Evolutionary conservation across 208 protist species (phyloP), one percentile per base, ranked within the genome.

Genomic region (Blastocrithidia nonstop): DNA sequence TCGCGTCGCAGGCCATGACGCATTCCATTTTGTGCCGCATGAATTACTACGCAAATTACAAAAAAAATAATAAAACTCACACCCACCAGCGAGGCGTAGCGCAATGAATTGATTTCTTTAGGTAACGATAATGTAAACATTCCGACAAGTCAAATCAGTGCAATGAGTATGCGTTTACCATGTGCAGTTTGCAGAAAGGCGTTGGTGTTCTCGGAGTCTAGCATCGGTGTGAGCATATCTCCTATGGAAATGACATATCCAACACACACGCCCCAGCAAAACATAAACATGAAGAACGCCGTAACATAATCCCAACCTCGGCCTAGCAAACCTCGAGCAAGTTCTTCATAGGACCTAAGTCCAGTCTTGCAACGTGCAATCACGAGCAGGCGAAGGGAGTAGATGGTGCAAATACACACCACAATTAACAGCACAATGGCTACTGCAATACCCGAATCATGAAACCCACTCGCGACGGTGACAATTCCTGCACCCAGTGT

Each of bases 81-180:
- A n/a, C 72, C 82, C 7, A 87, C 13, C 21, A 78, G 39, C n/a
- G 74, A 86, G 24, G 62, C 61, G 50, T 83, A 88, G 13, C 82
- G 77, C 13, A 92, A 66, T 16, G 82, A 81, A 62, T 88, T 92
- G 56, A 92, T 86, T 47, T 80, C 45, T 73, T 87, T 86, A 24
- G 77, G 77, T 29, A 88, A 61, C 17, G 73, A 86, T 46, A 87
- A 47, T 16, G 82, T 60, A 21, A 83, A 52, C 80, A 86, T 82
- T 38, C 48, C 61, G 6, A 66, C 62, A 16, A 78, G 20, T 67
- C 73, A 88, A 21, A 82, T 52, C 11, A 71, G 57, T 4, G 29
- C 29, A 6, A 57, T 57, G 6, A 84, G 40, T 4, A 81, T n/a
- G 28, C 73, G 70, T 35, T 59, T 52, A 24, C 71, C 68, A 19